A percentile compares a stretch with the other conserved stretches of the same genome.
Conservation (phyloP, 805 yeast genomes). For the Pichia sporocuriosa region DNA sequence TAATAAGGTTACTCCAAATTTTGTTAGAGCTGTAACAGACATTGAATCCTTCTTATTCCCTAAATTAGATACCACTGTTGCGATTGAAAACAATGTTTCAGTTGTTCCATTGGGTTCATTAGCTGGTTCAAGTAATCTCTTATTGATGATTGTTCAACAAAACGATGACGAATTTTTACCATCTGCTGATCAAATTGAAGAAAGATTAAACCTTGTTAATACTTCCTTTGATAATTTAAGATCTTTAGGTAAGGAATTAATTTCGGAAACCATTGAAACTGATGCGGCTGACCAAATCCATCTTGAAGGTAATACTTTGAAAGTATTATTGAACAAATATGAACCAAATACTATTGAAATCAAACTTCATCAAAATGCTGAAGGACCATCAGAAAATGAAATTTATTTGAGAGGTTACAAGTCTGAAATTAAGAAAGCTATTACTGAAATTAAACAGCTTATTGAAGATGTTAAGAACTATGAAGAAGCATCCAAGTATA, state of each 20-base stretch:
- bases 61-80: constrained; percentile 39
- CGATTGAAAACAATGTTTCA: constrained; percentile 41
- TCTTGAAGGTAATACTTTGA: constrained; percentile 55
- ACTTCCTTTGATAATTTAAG: constrained; percentile 51
- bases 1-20: constrained; percentile 63
- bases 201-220: constrained; percentile 48
- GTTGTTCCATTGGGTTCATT: constrained; percentile 54
- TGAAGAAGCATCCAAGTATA: constrained; percentile 34
- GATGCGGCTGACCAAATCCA: constrained; percentile 49
- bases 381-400: constrained; percentile 38
- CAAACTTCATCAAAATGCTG: constrained; percentile 40
- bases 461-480: constrained; percentile 41
- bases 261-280: constrained; percentile 44
- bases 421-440: constrained; percentile 49
- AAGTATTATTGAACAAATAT: constrained; percentile 26
- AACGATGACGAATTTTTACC: constrained; percentile 69
- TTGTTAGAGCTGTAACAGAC: constrained; percentile 51
- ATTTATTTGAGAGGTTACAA: constrained; percentile 66
- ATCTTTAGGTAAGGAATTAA: constrained; percentile 47
- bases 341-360: constrained; percentile 34
- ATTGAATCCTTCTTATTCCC: constrained; percentile 55
- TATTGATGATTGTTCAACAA: constrained; percentile 50
- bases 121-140: constrained; percentile 35
- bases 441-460: constrained; percentile 44
- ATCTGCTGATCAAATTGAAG: constrained; percentile 49